Conservation (phyloP, 495 filamentous ascomycete genomes). For the Annulohypoxylon maeteangense region DNA sequence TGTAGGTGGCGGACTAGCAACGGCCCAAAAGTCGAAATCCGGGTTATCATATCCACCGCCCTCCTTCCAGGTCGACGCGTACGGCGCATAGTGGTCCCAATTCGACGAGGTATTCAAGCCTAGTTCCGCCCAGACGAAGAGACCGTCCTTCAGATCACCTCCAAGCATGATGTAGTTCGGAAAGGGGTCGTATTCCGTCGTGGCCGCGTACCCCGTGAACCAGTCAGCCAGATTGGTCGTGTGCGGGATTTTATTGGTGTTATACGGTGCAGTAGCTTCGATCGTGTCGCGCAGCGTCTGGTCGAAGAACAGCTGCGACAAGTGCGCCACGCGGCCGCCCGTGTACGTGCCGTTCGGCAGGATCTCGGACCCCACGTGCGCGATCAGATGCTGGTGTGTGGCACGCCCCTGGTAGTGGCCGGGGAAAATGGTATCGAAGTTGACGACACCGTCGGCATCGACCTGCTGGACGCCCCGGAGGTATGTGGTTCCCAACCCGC, state of each 20-base stretch:
- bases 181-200: constrained; percentile 54
- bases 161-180: constrained; percentile 59
- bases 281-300: constrained; percentile 61
- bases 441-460: constrained; percentile 65
- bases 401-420: constrained; percentile 70
- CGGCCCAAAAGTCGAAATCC: constrained; percentile 38
- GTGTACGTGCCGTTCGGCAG: constrained; percentile 60
- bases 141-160: constrained; percentile 57
- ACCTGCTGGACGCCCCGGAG: constrained; percentile 63
- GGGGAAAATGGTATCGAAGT: constrained; percentile 67
- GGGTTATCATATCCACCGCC: constrained; percentile 47
- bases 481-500: constrained; percentile 58
- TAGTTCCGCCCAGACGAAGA: constrained; percentile 69
- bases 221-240: constrained; percentile 59
- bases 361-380: constrained; percentile 55
- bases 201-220: constrained; percentile 51
- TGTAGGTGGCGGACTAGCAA: constrained; percentile 39
- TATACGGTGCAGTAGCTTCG: constrained; percentile 65
- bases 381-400: constrained; percentile 66
- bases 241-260: constrained; percentile 57
- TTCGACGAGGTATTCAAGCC: constrained; percentile 63
- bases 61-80: constrained; percentile 47
- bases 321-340: constrained; percentile 59
- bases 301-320: constrained; percentile 69
- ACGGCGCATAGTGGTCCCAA: constrained; percentile 50